Base-by-base conservation (phyloP, 345 rosid genomes). In the Boechera divaricarpa region DNA sequence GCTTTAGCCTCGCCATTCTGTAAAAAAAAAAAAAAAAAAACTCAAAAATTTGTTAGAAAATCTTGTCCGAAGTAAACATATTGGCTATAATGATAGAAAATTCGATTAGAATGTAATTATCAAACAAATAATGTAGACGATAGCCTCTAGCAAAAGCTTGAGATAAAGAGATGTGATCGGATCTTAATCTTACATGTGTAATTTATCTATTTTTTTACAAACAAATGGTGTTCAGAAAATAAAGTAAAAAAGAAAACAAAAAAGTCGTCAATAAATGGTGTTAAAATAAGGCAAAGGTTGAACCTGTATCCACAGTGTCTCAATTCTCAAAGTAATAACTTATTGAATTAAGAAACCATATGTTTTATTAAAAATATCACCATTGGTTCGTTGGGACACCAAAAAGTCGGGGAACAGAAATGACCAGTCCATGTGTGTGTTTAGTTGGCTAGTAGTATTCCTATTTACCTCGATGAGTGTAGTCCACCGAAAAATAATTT, bases 371-470 rank as follows among this genome's bases (percentile, higher is more conserved):
- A 36, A 71, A 41, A 24, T 35, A 65, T 35, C 4, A 58, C 18
- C 9, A 67, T 72, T 70, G 76, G 67, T 77, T 35, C 62, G 49
- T 29, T 7, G 35, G 41, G 64, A 49, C 7, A 8, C 42, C 13
- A 62, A 73, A 70, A 60, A 59, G 38, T 24, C 36, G 10, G 61
- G 49, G 59, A 42, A 67, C 63, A 59, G 45, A 69, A 29, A n/a
- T 24, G 60, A 67, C 74, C 63, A 67, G 65, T 33, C 74, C 78
- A 78, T 78, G 68, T 67, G 74, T 73, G 70, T 65, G 28, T 55
- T n/a, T 24, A 41, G 68, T 21, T 77, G 45, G 67, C 18, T 51
- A 47, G 24, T 57, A 58, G 67, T 49, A 48, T n/a, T n/a, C 31
- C 28, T 64, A n/a, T 32, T 56, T 60, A 51, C 69, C 58, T 78